Base-by-base conservation (phyloP, 768 basidiomycete species). In the Lactifluus subvellereus region DNA sequence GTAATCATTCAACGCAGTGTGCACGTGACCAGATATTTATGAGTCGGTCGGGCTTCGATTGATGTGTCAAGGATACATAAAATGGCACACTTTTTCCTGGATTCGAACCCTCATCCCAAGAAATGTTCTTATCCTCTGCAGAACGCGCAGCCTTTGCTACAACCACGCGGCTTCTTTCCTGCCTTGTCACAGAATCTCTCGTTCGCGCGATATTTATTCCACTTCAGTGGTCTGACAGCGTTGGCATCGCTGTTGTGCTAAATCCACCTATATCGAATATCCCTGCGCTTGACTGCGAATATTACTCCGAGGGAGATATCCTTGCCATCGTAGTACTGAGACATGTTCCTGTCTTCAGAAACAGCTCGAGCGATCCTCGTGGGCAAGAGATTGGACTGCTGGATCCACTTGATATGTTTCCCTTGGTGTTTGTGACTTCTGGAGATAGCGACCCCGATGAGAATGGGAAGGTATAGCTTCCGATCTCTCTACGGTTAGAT, bases 181-280 rank as follows among this genome's bases (percentile, higher is more conserved):
- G 82, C 67, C 76, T 85, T 7, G 82, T 84, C 57, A 82, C 83
- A 1, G 83, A 84, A 70, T 82, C 82, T 7, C 74, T 84, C 10
- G 75, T 79, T 13, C 73, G 73, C 9, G 82, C 82, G 3, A 69
- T 81, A 42, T 85, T 80, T 67, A 69, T 78, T 64, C 74, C 80
- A n/a, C 68, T 78, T 11, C 56, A 69, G 16, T 71, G 69, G 1
- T 67, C 74, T 2, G 71, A 74, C 51, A 71, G 73, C 6, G 71
- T 71, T 33, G 82, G 82, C 0, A 72, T 80, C 59, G 76, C 74
- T 42, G 72, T 80, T 55, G 66, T 84, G 27, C 71, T 83, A 1
- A 73, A 69, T 22, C 71, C 69, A 27, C 68, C 71, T n/a, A 68
- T 70, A 37, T 71, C 64, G 20, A 42, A 42, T 9, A 40, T 27